Conservation (phyloP, 352 stramenopile genomes). For the Phytophthora colocasiae region DNA sequence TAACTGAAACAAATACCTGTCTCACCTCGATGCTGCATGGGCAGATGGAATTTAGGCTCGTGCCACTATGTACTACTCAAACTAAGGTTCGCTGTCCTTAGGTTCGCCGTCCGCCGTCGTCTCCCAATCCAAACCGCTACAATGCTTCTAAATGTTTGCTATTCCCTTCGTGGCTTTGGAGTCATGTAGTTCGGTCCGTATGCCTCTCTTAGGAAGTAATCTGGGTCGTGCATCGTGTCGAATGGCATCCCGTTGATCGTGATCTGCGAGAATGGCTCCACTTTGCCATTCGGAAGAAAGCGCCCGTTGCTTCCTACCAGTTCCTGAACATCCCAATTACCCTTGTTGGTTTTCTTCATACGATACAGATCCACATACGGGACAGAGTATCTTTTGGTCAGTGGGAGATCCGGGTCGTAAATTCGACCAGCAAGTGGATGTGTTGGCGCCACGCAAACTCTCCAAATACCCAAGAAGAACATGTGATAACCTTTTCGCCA, state of each 20-base stretch:
- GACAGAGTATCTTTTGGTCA: conserved; percentile 19
- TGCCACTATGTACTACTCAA: no score
- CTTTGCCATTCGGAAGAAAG: conserved; percentile 19
- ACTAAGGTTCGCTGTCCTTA: no score
- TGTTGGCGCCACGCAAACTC: conserved; percentile 50
- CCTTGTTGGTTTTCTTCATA: conserved; percentile 16
- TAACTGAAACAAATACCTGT: not conserved
- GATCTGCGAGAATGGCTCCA: conserved; percentile 37
- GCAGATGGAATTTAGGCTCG: no score
- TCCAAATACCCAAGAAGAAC: conserved; percentile 46
- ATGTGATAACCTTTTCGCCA: conserved; percentile 60
- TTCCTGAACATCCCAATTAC: conserved; percentile 33
- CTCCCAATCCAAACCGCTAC: no score
- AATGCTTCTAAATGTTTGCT: not conserved
- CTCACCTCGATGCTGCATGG: no score
- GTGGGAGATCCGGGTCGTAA: conserved; percentile 38
- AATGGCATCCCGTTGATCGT: conserved; percentile 42
- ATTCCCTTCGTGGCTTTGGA: conserved; percentile 17
- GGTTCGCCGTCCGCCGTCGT: no score
- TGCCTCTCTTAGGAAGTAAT: conserved; percentile 41
- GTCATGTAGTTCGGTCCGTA: conserved; percentile 48
- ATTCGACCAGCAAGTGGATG: conserved; percentile 44
- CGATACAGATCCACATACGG: conserved; percentile 54
- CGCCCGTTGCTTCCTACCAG: conserved; percentile 25
- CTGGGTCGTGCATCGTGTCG: conserved; percentile 41